Conservation (phyloP, 768 basidiomycete genomes). For the Cystobasidium onofrii region DNA sequence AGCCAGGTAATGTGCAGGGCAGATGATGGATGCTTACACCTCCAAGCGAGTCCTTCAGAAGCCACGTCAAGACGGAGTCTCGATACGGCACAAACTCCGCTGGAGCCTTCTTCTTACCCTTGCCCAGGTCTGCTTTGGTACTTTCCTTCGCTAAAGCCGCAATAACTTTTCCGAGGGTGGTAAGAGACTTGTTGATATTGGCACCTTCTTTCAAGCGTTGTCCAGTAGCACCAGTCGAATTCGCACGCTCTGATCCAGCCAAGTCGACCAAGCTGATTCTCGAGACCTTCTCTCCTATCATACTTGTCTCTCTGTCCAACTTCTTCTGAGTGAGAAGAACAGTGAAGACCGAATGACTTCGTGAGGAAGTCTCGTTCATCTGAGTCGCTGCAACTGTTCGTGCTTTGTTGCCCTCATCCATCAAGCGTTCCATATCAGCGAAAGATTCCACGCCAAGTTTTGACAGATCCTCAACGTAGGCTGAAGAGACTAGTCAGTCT, state of each 20-base stretch:
- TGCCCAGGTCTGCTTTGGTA: conserved; percentile 54
- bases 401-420: conserved; percentile 98
- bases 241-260: conserved; percentile 92
- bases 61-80: conserved; percentile 95
- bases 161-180: conserved; percentile 96
- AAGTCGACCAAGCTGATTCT: conserved; percentile 94
- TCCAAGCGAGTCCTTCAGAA: conserved; percentile 92
- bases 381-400: conserved; percentile 96
- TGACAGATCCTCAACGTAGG: conserved; percentile 97
- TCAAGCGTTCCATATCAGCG: conserved; percentile 95
- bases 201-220: conserved; percentile 89
- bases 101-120: conserved; percentile 72
- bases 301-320: conserved; percentile 70
- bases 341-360: conserved; percentile 97
- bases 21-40: conserved; percentile 43
- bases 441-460: conserved; percentile 84
- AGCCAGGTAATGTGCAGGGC: neutral
- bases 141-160: conserved; percentile 67
- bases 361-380: conserved; percentile 98
- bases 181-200: conserved; percentile 97
- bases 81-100: conserved; percentile 96
- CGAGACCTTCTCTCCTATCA: conserved; percentile 98
- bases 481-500: conserved; percentile 50
- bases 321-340: conserved; percentile 85
- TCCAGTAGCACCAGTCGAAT: conserved; percentile 94